Percentiles rank a stretch among this genome's conserved stretches.
These are phyloP conservation scores for Saccharum officinarum DNA, from an alignment of 176 grass and related monocot genomes.

Conservation along the genomic window DNA sequence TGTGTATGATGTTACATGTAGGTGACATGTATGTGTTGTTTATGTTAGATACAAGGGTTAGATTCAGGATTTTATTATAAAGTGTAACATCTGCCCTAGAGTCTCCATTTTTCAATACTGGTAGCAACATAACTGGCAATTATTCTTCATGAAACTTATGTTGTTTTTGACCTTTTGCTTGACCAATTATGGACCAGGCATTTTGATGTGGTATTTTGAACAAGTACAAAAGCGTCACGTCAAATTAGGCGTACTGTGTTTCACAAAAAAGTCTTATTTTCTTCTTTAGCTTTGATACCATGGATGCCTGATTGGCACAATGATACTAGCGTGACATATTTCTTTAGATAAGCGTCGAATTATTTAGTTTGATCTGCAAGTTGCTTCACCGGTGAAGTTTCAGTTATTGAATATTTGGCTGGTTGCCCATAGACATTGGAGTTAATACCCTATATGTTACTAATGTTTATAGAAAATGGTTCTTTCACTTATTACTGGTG, in stretches of 20 bases:
- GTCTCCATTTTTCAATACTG: background rate
- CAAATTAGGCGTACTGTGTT: background rate
- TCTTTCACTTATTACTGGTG: background rate
- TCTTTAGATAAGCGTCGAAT: background rate
- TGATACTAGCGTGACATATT: background rate
- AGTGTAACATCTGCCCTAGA: background rate
- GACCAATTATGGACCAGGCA: background rate
- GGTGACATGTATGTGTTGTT: background rate
- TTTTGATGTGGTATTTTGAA: constrained; percentile 1
- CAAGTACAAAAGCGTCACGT: background rate
- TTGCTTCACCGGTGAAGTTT: background rate
- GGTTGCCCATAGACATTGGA: background rate
- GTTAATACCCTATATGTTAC: background rate
- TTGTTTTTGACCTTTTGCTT: background rate
- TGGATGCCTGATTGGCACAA: background rate
- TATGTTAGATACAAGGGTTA: background rate
- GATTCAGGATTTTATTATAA: background rate
- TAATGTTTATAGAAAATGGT: background rate
- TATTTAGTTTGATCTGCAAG: background rate
- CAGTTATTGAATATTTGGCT: background rate
- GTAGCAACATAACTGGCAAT: background rate
- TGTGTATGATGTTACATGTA: background rate
- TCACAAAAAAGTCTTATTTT: background rate
- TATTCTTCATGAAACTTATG: background rate
- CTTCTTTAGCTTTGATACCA: background rate